These are phyloP conservation scores for Plantago coronopus DNA, from an alignment of 305 asterid species.

Conservation along the genomic window DNA sequence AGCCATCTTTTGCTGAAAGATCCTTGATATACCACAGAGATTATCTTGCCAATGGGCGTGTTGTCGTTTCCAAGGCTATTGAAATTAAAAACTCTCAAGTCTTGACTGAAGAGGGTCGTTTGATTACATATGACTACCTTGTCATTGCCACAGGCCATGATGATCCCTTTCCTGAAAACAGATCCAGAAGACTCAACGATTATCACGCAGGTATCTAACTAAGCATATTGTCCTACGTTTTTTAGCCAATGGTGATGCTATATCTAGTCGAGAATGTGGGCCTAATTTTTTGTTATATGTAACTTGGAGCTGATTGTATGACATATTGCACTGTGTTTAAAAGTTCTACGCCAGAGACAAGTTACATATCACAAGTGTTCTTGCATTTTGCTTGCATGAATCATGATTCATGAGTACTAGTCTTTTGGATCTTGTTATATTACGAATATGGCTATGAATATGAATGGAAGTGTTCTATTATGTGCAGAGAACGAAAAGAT, in stretches of 20 bases:
- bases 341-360: no score
- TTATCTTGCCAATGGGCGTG: slow-evolving; percentile 67
- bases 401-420: no score
- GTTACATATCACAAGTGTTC: no score
- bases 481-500: slow-evolving; percentile 57
- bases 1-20: slow-evolving; percentile 73
- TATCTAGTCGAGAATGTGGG: no score
- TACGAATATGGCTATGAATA: not conserved
- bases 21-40: slow-evolving; percentile 69
- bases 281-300: no score
- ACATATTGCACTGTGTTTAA: no score
- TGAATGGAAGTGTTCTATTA: not conserved
- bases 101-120: slow-evolving; percentile 58
- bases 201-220: slow-evolving; percentile 47
- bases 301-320: no score
- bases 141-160: slow-evolving; percentile 82
- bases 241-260: no score
- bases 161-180: slow-evolving; percentile 42
- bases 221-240: not conserved
- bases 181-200: slow-evolving; percentile 48
- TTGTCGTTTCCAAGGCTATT: slow-evolving; percentile 57
- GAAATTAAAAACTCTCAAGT: slow-evolving; percentile 51
- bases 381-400: no score
- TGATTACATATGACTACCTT: slow-evolving; percentile 58
- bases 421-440: no score